These are phyloP conservation scores for Odontarrhena argentea DNA, from an alignment of 345 rosid genomes.

Conservation along the genomic window DNA sequence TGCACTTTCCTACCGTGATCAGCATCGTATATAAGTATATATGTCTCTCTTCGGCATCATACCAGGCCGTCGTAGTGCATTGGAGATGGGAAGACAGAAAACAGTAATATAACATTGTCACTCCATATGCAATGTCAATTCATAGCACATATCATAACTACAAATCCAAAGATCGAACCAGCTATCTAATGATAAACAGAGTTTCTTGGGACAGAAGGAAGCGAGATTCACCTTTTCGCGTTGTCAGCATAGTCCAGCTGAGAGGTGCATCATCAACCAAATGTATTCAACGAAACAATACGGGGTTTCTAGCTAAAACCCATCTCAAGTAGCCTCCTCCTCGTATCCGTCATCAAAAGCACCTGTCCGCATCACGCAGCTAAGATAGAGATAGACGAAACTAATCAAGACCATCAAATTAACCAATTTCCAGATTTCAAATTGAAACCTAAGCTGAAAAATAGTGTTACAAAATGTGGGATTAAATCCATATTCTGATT, in stretches of 20 bases:
- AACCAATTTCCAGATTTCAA: conserved; percentile 72
- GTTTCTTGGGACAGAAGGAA: conserved; percentile 32
- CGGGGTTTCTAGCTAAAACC: conserved; percentile 76
- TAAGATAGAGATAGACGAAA: conserved; percentile 84
- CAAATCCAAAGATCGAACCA: no score
- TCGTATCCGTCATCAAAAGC: conserved; percentile 90
- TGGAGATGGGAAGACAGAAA: conserved; percentile 92
- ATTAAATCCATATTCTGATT: neutral
- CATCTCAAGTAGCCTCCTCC: conserved; percentile 84
- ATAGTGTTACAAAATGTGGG: neutral
- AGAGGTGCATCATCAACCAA: conserved; percentile 97
- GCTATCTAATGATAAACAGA: neutral
- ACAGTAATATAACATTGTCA: neutral
- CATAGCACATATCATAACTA: neutral
- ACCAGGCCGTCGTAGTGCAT: conserved; percentile 98
- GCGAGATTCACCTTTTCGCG: conserved; percentile 71
- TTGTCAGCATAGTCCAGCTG: conserved; percentile 89
- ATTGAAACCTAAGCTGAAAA: neutral
- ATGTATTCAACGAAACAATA: conserved; percentile 83
- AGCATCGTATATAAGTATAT: conserved; percentile 61
- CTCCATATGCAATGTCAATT: neutral
- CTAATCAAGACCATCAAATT: conserved; percentile 81
- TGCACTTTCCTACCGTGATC: conserved; percentile 95
- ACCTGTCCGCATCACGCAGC: conserved; percentile 88
- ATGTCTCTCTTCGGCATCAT: conserved; percentile 84